A percentile compares a stretch with the other conserved stretches of the same genome.
Conservation (phyloP, 768 basidiomycete genomes). For the Suillus tomentosus region DNA sequence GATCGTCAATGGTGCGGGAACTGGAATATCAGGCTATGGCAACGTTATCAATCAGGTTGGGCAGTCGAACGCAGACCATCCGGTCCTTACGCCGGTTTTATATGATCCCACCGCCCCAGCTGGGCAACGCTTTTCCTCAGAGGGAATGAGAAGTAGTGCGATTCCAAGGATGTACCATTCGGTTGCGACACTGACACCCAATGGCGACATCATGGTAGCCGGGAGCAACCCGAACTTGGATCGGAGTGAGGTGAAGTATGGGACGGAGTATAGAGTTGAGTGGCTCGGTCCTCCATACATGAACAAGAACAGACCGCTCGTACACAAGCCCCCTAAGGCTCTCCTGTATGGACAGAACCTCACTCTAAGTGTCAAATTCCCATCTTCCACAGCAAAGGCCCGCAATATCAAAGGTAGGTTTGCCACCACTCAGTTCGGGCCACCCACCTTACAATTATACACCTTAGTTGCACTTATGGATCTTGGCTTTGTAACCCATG, state of each 20-base stretch:
- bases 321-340: constrained; percentile 36
- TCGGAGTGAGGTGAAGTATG: constrained; percentile 68
- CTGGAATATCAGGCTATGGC: constrained; percentile 77
- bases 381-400: constrained; percentile 37
- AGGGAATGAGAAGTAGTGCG: constrained; percentile 60
- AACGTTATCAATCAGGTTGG: constrained; percentile 73
- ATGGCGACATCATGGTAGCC: constrained; percentile 73
- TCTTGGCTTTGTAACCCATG: constrained; percentile 79
- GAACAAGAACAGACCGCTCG: constrained; percentile 56
- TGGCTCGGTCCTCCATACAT: constrained; percentile 86
- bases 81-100: constrained; percentile 67
- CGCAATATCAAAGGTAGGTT: constrained; percentile 53
- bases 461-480: constrained; percentile 73
- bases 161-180: constrained; percentile 84
- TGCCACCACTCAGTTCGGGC: not conserved
- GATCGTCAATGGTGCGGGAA: constrained; percentile 74
- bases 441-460: constrained; percentile 15
- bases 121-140: constrained; percentile 59
- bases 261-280: constrained; percentile 89
- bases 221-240: constrained; percentile 87
- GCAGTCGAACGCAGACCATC: constrained; percentile 75
- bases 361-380: constrained; percentile 46
- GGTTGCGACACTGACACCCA: constrained; percentile 76
- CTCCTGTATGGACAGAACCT: constrained; percentile 50
- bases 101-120: constrained; percentile 58